Evolutionary conservation across 169 alveolate genomes (phyloP).

Genomic region (Cryptosporidium tyzzeri): DNA sequence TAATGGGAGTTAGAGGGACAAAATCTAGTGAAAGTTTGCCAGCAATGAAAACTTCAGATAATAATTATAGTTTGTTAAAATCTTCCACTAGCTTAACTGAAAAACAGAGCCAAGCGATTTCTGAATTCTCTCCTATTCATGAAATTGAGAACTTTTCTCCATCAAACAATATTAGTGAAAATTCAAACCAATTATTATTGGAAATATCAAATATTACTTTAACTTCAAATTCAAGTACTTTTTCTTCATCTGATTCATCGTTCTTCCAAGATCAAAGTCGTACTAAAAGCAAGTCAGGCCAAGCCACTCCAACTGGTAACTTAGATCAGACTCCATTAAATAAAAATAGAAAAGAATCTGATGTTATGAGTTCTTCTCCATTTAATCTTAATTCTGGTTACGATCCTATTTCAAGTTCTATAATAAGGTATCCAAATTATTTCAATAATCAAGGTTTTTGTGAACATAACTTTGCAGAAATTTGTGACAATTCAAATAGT

Average conservation of each 20-base stretch:
- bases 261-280: conserved; percentile 28
- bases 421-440: conserved; percentile 10
- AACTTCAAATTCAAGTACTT: conserved; percentile 69
- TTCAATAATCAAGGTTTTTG: not conserved
- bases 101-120: conserved; percentile 10
- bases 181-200: conserved; percentile 23
- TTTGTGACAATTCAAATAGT: not conserved
- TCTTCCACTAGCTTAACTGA: not conserved
- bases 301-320: not conserved
- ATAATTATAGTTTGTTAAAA: not conserved
- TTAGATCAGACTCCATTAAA: conserved; percentile 10
- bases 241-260: conserved; percentile 59
- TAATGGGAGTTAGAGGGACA: conserved; percentile 24
- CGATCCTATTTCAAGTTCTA: conserved; percentile 37
- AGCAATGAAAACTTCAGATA: conserved; percentile 3
- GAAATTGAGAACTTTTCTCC: conserved; percentile 28
- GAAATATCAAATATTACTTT: conserved; percentile 53
- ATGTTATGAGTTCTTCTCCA: not conserved
- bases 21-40: conserved; percentile 34
- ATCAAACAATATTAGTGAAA: not conserved
- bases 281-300: conserved; percentile 11
- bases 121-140: conserved; percentile 46
- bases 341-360: not conserved
- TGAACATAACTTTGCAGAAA: not conserved
- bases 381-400: conserved; percentile 61